Conservation (phyloP, 2,329 filamentous ascomycete species). For the Phaeosphaeriaceae sp. region DNA sequence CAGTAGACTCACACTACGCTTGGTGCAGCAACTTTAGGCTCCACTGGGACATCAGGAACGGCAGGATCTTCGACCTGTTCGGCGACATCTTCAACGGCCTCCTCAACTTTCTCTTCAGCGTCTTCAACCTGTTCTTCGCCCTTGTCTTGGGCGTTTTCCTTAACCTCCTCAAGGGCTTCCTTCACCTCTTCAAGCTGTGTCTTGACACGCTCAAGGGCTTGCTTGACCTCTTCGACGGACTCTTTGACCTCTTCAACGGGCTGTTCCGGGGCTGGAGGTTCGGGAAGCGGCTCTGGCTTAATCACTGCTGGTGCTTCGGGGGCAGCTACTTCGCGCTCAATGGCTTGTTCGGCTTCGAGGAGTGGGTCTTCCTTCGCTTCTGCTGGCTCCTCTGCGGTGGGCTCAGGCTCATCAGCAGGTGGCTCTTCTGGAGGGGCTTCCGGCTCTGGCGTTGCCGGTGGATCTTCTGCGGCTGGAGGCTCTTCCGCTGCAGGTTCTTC, state of each 20-base stretch:
- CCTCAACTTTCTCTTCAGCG: neutral
- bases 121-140: neutral
- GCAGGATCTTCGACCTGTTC: neutral
- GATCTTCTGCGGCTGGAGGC: neutral
- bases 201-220: neutral
- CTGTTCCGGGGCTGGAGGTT: neutral
- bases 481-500: neutral
- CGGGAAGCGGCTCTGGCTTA: slow-evolving; percentile 1
- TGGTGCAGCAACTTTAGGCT: neutral
- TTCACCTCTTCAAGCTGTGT: neutral
- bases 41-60: slow-evolving; percentile 2
- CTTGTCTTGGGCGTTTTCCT: neutral
- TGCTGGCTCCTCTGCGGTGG: neutral
- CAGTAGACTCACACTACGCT: neutral
- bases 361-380: neutral
- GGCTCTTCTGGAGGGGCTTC: neutral
- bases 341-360: slow-evolving; percentile 4
- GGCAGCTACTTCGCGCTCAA: slow-evolving; percentile 3
- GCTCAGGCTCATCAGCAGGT: neutral
- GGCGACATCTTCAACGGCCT: neutral
- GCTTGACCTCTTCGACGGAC: neutral
- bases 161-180: neutral
- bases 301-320: slow-evolving; percentile 3
- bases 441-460: neutral
- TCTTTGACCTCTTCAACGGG: neutral